A percentile compares a stretch with the other conserved stretches of the same genome.
These are phyloP conservation scores for Vitellaria paradoxa DNA, from an alignment of 179 eudicot genomes.

Conservation along the genomic window DNA sequence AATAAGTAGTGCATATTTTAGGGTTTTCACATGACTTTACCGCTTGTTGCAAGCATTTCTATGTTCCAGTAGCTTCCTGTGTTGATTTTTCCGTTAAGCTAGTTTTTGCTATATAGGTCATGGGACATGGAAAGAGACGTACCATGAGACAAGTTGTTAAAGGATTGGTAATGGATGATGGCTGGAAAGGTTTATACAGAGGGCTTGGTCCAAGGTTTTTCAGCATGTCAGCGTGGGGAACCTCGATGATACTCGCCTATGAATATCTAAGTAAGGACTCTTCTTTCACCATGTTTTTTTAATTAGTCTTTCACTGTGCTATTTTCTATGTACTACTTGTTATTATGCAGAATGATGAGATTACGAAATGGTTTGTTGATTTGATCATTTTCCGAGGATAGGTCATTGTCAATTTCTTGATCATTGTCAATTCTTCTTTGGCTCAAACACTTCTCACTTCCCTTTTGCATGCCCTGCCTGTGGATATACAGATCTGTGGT, in stretches of 20 bases:
- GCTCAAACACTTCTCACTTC: not conserved
- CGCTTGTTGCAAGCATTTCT: not conserved
- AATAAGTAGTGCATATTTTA: not conserved
- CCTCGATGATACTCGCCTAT: slow-evolving; percentile 93
- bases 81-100: slow-evolving; percentile 9
- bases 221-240: slow-evolving; percentile 99
- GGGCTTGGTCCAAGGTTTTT: slow-evolving; percentile 96
- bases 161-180: slow-evolving; percentile 73
- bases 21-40: not conserved
- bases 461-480: not conserved
- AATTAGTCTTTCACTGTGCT: too few relatives aligned
- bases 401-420: not conserved
- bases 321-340: not conserved
- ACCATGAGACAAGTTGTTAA: slow-evolving; percentile 69
- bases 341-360: not conserved
- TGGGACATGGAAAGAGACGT: slow-evolving; percentile 60
- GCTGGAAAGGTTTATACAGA: slow-evolving; percentile 92
- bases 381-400: not conserved
- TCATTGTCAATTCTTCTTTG: not conserved
- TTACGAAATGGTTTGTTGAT: not conserved
- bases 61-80: slow-evolving; percentile 9
- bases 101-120: slow-evolving; percentile 46
- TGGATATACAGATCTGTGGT: not conserved
- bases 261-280: slow-evolving; percentile 81
- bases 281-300: not conserved